phyloP scores from a whole-genome alignment of 345 rosid species.

The Melastoma malabathricum region DNA sequence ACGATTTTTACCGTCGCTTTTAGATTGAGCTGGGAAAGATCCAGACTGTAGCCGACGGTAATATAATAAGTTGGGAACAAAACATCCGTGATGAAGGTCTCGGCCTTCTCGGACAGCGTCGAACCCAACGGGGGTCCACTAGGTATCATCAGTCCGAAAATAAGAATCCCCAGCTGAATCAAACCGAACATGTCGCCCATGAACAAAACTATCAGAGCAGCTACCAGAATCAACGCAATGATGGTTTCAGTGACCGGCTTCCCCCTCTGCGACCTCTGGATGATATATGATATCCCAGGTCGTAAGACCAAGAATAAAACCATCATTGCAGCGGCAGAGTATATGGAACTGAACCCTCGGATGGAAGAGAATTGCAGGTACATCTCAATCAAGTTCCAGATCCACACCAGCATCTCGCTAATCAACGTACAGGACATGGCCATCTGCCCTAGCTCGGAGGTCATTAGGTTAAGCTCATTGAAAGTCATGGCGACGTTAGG shows the following conservation, averaged over 20 bases:
- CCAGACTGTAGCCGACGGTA: slow-evolving; percentile 8
- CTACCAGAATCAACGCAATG: slow-evolving; percentile 1
- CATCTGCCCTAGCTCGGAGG: slow-evolving; percentile 11
- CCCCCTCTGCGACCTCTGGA: slow-evolving; percentile 3
- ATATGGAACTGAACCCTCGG: neutral
- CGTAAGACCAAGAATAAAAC: neutral
- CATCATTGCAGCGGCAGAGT: neutral
- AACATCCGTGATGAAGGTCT: slow-evolving; percentile 12
- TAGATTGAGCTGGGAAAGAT: slow-evolving; percentile 8
- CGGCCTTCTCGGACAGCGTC: slow-evolving; percentile 14
- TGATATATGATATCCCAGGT: neutral
- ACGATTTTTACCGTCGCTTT: neutral
- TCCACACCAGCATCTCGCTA: neutral
- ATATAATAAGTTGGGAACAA: slow-evolving; percentile 17
- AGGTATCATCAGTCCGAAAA: slow-evolving; percentile 15
- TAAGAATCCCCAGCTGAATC: slow-evolving; percentile 8
- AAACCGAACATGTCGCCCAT: slow-evolving; percentile 2
- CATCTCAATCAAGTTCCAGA: neutral
- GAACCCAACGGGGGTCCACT: slow-evolving; percentile 17
- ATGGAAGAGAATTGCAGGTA: neutral
- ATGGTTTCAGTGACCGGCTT: neutral
- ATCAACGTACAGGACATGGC: slow-evolving; percentile 5
- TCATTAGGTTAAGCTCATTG: slow-evolving; percentile 9
- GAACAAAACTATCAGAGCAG: neutral
- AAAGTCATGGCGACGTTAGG: slow-evolving; percentile 4